Evolutionary conservation across 495 filamentous ascomycete species (phyloP), one percentile per base, ranked within the genome.

Genomic region (Rhypophila decipiens): DNA sequence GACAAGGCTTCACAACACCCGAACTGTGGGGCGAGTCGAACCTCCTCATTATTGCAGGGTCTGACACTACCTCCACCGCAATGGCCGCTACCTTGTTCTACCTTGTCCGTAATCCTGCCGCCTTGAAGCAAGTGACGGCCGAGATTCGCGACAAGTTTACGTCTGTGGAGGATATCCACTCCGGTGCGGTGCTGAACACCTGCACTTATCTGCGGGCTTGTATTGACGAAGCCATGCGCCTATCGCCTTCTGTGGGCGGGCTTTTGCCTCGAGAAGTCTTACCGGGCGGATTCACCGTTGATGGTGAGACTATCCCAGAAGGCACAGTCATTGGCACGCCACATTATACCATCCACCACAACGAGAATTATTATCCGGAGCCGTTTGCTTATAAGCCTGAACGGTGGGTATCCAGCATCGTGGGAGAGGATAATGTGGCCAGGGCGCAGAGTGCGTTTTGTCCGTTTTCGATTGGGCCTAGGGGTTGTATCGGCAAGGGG

Each of bases 21-120:
- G 85, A 90, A 52, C 71, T 88, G 3, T 85, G 81, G 80, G 79
- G 76, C 24, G 85, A 88, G 60, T 78, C 80, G 4, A 84, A 85
- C 57, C 65, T 88, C 0, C 71, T 87, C 1, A 79, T 79, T 51
- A 77, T 76, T 31, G 73, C 73, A 44, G 80, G 80, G 22, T 75
- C 75, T 10, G 83, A 86, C 56, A 86, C 83, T 1, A 83, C 78
- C 1, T 76, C 78, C 11, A 81, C 75, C 3, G 74, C 79, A n/a
- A 75, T 88, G 61, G 71, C 78, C 20, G 75, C 73, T 0, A 74
- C 77, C 1, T 62, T 88, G 39, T 87, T 84, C 72, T 84, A 86
- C 65, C 73, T 90, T 12, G 65, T 74, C 10, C 78, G 78, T 43
- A 77, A 83, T 59, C 71, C 71, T 0, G 24, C 47, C 1, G 66